Conservation (phyloP, 2,329 filamentous ascomycete genomes). For the Emydomyces testavorans region DNA sequence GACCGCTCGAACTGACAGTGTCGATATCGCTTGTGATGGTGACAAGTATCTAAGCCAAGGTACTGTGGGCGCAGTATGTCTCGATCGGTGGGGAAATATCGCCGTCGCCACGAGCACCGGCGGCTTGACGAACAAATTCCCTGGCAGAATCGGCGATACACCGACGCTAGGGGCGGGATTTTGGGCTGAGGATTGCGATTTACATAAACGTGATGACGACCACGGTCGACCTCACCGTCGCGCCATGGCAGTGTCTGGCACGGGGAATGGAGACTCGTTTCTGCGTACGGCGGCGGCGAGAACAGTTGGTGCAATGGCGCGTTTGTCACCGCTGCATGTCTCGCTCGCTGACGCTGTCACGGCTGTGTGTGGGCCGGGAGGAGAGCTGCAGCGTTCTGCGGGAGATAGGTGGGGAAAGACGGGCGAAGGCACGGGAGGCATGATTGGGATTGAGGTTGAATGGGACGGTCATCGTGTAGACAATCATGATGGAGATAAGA, state of each 20-base stretch:
- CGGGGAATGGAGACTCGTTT: conserved; percentile 83
- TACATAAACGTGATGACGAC: conserved; percentile 30
- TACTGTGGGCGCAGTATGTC: conserved; percentile 69
- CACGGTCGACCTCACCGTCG: conserved; percentile 21
- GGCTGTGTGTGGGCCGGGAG: conserved; percentile 56
- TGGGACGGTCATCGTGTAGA: conserved; percentile 38
- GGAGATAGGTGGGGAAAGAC: conserved; percentile 60
- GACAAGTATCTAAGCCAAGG: conserved; percentile 64
- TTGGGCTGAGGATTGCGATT: conserved; percentile 74
- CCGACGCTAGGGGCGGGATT: conserved; percentile 74
- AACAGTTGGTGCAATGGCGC: conserved; percentile 60
- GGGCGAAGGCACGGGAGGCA: conserved; percentile 71
- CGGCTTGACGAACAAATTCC: conserved; percentile 79
- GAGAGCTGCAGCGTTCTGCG: conserved; percentile 63
- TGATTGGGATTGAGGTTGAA: conserved; percentile 60
- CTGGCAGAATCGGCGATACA: conserved; percentile 75
- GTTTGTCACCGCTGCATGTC: conserved; percentile 40
- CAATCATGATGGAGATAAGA: conserved; percentile 12
- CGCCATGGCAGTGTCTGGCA: conserved; percentile 57
- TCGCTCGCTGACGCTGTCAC: conserved; percentile 49
- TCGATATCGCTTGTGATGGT: conserved; percentile 28
- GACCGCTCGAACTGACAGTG: conserved; percentile 35
- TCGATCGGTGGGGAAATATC: conserved; percentile 63
- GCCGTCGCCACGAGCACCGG: conserved; percentile 58
- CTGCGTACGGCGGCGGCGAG: conserved; percentile 59